Percentiles rank a stretch among this genome's conserved stretches.
Conservation (phyloP, 352 stramenopile genomes). For the Aphanomyces stellatus region DNA sequence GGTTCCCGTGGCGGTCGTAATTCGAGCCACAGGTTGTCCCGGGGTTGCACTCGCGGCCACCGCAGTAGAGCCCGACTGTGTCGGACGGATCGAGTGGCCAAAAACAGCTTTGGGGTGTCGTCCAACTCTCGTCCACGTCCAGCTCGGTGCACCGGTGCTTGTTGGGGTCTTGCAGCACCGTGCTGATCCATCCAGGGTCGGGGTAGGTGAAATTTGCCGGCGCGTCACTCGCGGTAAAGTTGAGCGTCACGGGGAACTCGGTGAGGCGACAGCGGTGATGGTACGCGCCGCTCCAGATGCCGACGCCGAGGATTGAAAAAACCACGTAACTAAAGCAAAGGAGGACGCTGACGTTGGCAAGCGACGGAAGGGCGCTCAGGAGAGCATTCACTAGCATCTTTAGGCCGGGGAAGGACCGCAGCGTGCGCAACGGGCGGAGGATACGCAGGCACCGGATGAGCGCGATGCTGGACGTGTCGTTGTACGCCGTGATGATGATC, state of each 20-base stretch:
- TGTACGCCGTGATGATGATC: background rate
- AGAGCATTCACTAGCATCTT: slow-evolving; percentile 28
- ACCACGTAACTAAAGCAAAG: slow-evolving; percentile 87
- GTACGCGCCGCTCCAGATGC: slow-evolving; percentile 81
- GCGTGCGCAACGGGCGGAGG: slow-evolving; percentile 78
- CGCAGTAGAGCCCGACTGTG: slow-evolving; percentile 29
- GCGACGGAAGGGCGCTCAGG: slow-evolving; percentile 68
- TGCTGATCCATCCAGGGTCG: slow-evolving; percentile 28
- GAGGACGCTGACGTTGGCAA: slow-evolving; percentile 82
- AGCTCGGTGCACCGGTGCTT: slow-evolving; percentile 30
- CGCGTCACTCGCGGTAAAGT: slow-evolving; percentile 10
- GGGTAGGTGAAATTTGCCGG: slow-evolving; percentile 36
- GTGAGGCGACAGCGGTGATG: slow-evolving; percentile 74
- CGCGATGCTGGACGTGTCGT: background rate
- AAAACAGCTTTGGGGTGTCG: slow-evolving; percentile 71
- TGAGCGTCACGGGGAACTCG: slow-evolving; percentile 44
- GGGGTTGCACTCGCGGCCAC: slow-evolving; percentile 40
- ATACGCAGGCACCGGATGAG: slow-evolving; percentile 82
- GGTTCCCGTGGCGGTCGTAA: slow-evolving; percentile 61
- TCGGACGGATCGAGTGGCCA: slow-evolving; percentile 87
- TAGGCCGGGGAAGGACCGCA: slow-evolving; percentile 27
- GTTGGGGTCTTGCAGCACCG: slow-evolving; percentile 30
- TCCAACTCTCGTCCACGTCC: slow-evolving; percentile 39
- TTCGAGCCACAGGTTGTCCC: slow-evolving; percentile 49
- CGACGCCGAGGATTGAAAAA: slow-evolving; percentile 85